Evolutionary conservation across 2,329 filamentous ascomycete genomes (phyloP).

Genomic region (Aspergillus awamori): DNA sequence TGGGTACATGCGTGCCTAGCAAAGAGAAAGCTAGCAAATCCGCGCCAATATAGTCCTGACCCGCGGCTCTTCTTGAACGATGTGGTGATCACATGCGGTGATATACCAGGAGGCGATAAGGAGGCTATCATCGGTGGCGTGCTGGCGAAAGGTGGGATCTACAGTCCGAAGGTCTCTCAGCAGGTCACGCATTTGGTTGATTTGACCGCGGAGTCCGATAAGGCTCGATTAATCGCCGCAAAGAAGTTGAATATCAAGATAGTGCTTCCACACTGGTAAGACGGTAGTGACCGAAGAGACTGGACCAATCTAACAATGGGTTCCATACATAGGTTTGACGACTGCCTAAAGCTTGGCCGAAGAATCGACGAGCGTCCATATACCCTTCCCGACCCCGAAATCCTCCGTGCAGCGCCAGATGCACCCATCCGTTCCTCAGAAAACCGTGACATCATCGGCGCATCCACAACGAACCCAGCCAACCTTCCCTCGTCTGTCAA

Average conservation of each 20-base stretch:
- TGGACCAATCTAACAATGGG: constrained; percentile 22
- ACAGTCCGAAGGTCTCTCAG: constrained; percentile 70
- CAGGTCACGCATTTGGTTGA: constrained; percentile 88
- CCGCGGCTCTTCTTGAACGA: constrained; percentile 87
- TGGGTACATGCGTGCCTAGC: constrained; percentile 77
- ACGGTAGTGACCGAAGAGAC: not conserved
- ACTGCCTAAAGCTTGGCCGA: constrained; percentile 90
- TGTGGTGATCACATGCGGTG: constrained; percentile 78
- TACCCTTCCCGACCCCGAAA: constrained; percentile 79
- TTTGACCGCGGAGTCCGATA: constrained; percentile 72
- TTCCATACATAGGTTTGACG: constrained; percentile 73
- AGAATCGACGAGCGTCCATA: constrained; percentile 90
- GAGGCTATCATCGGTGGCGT: constrained; percentile 91
- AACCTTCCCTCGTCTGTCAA: constrained; percentile 37
- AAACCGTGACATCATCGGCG: constrained; percentile 67
- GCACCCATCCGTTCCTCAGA: constrained; percentile 60
- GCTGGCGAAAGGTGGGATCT: constrained; percentile 83
- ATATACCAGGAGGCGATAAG: constrained; percentile 82
- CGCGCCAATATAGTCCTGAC: constrained; percentile 86
- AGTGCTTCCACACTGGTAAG: constrained; percentile 87
- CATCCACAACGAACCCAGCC: constrained; percentile 59
- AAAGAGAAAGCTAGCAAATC: constrained; percentile 71
- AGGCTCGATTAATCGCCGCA: constrained; percentile 58
- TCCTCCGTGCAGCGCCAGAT: constrained; percentile 64
- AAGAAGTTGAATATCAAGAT: constrained; percentile 76